Percentiles rank a stretch among this genome's conserved stretches.
These are phyloP conservation scores for Alopecurus myosuroides DNA, from an alignment of 176 grass and related monocot species.

Conservation along the genomic window DNA sequence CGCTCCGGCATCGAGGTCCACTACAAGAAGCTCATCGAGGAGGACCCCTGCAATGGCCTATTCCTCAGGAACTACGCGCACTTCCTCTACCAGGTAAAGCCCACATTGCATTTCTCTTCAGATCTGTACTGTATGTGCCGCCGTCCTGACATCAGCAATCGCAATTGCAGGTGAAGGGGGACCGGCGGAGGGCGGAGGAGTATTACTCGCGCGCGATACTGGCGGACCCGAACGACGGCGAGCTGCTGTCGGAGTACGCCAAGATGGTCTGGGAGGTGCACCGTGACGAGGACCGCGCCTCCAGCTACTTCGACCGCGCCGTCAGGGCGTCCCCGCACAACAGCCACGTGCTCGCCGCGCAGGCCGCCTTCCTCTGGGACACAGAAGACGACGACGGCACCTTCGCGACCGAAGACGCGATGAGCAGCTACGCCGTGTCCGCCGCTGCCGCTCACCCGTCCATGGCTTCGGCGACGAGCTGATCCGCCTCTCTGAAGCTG, in stretches of 20 bases:
- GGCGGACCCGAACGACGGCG: constrained; percentile 66
- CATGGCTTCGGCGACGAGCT: constrained; percentile 16
- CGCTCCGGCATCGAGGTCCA: constrained; percentile 57
- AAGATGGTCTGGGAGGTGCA: constrained; percentile 85
- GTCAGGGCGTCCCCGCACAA: constrained; percentile 53
- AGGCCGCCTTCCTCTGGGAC: constrained; percentile 78
- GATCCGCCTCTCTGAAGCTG: not conserved
- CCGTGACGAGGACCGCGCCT: constrained; percentile 73
- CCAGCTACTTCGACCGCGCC: constrained; percentile 72
- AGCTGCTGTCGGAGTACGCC: constrained; percentile 86
- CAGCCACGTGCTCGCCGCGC: constrained; percentile 75
- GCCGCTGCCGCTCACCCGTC: constrained; percentile 9
- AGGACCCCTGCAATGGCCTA: constrained; percentile 69
- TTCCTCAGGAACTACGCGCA: constrained; percentile 75
- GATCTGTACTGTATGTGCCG: not conserved
- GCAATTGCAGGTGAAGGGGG: constrained; percentile 45
- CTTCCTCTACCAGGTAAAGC: constrained; percentile 48
- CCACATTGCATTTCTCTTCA: too few species aligned
- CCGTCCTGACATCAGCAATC: too few species aligned
- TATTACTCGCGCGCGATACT: constrained; percentile 92
- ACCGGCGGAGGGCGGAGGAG: constrained; percentile 70
- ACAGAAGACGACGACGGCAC: constrained; percentile 14
- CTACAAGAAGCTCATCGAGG: constrained; percentile 86
- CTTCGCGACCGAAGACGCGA: constrained; percentile 14
- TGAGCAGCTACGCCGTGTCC: constrained; percentile 4